Evolutionary conservation across 352 stramenopile species (phyloP).

Genomic region (Pythium dissotocum): DNA sequence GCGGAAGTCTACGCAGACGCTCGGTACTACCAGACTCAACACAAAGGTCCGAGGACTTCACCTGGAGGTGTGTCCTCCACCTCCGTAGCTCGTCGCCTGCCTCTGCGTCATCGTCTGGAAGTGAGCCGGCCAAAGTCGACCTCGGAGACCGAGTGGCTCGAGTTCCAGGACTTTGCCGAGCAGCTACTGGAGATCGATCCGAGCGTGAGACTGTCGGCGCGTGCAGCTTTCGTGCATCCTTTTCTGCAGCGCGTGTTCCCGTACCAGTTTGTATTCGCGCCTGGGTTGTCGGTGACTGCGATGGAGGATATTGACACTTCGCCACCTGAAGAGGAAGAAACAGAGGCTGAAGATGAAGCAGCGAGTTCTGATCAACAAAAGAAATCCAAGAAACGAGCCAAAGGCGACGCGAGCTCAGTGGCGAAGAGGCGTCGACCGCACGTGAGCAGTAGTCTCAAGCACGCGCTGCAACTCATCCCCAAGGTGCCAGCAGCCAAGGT

Average conservation of each 20-base stretch:
- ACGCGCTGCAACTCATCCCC: slow-evolving; percentile 25
- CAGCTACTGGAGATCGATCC: slow-evolving; percentile 55
- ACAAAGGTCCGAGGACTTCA: neutral
- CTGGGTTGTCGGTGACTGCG: neutral
- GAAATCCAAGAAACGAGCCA: slow-evolving; percentile 1
- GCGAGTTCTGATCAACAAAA: neutral
- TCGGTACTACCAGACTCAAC: slow-evolving; percentile 19
- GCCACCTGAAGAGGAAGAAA: slow-evolving; percentile 11
- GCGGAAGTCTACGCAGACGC: slow-evolving; percentile 10
- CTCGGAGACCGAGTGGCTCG: slow-evolving; percentile 6
- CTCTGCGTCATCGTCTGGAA: slow-evolving; percentile 37
- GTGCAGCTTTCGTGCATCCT: slow-evolving; percentile 57
- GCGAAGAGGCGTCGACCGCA: slow-evolving; percentile 13
- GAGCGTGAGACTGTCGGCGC: slow-evolving; percentile 42
- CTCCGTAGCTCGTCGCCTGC: slow-evolving; percentile 6
- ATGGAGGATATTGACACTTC: slow-evolving; percentile 9
- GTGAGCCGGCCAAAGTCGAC: slow-evolving; percentile 27
- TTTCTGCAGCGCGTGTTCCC: slow-evolving; percentile 74
- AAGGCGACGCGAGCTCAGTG: neutral
- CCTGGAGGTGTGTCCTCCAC: neutral
- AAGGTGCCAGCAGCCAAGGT: slow-evolving; percentile 3
- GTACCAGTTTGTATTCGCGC: slow-evolving; percentile 57
- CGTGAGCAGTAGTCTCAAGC: slow-evolving; percentile 17
- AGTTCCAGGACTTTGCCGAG: slow-evolving; percentile 60
- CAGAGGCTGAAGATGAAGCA: slow-evolving; percentile 1